Base-by-base conservation (phyloP, 1,139 yeast species). In the Geotrichum europaeum region DNA sequence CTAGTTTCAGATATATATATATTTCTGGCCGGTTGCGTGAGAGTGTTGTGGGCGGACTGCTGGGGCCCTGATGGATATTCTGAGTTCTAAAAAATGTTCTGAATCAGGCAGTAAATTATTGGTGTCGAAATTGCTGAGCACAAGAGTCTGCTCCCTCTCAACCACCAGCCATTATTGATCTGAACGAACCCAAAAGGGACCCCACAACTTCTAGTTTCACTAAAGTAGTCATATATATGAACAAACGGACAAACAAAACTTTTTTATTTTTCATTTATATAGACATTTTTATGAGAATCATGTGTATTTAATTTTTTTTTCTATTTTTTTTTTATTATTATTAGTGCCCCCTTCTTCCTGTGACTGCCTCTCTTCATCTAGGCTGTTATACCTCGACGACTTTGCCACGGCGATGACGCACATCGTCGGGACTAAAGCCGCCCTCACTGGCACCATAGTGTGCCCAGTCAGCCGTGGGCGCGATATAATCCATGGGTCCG, bases 381-480 rank as follows among this genome's bases (percentile, higher is more conserved):
- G 6, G 43, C 43, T 20, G 47, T 32, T 24, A n/a, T n/a, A 55
- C 51, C 40, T 61, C 64, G 15, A 67, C 65, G 1, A 68, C 70
- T 53, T 67, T 68, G 7, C 70, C 70, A 28, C 65, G 58, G 18
- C 70, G 62, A 58, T 70, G 73, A 15, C 75, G 63, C 4, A 70
- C 69, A 73, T 91, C 97, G 5, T 80, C 88, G 0, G 98, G 98
- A 67, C 86, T 89, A 76, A 91, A 91, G 0, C 98, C 98, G 12
- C 92, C 96, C 67, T 84, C 84, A 12, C 81, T 81, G 28, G 94
- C 84, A 1, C 96, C 97, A 83, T 90, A 91, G 60, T 85, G 80
- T 0, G 97, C 97, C 96, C 96, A 91, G 51, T 80, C 84, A 0
- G 96, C 97, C 0, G 97, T 90, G 66, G 86, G 86, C 22, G 84